Evolutionary conservation across 208 protist genomes (phyloP), one percentile per base, ranked within the genome.

Genomic region (Crithidia mellificae): DNA sequence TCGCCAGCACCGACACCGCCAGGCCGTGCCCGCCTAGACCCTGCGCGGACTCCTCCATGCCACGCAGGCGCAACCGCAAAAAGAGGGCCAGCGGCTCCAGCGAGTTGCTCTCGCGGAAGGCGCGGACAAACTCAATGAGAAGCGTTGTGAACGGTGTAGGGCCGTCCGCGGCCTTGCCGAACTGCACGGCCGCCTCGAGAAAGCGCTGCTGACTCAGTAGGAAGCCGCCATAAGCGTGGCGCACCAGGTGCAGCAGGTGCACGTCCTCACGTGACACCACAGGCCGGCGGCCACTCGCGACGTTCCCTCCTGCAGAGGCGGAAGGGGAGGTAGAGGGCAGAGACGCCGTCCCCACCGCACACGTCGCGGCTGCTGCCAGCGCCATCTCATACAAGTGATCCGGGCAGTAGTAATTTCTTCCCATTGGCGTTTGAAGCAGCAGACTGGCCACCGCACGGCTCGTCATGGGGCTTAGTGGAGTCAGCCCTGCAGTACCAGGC

Each of bases 371-470:
- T 11, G 53, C 65, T 2, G 53, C 53, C 32, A 71, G 27, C 22
- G 65, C 54, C 46, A 71, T 36, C 25, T 71, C 65, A 25, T 63
- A 71, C 9, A 71, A 30, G n/a, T 71, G 65, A 24, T 71, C 65
- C 0, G 43, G 27, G 34, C 43, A 57, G 65, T 63, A 71, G 54
- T 57, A 71, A 17, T 0, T 2, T 0, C 44, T 22, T 15, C 65
- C 65, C 32, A 56, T 17, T 2, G 65, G 54, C 9, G 0, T 30
- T 19, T 71, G 54, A 20, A 71, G 55, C 0, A 71, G 65, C 39
- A 62, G 29, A 32, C 65, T 62, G 39, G 54, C 54, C 22, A 47
- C 54, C 9, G 55, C 55, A 17, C 52, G 54, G n/a, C 22, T 53
- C 2, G 22, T 12, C 9, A 50, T 22, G 1, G 0, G 22, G 6